These are phyloP conservation scores for Ceratobasidium papillatum DNA, from an alignment of 1,284 basidiomycete genomes.

Conservation along the genomic window DNA sequence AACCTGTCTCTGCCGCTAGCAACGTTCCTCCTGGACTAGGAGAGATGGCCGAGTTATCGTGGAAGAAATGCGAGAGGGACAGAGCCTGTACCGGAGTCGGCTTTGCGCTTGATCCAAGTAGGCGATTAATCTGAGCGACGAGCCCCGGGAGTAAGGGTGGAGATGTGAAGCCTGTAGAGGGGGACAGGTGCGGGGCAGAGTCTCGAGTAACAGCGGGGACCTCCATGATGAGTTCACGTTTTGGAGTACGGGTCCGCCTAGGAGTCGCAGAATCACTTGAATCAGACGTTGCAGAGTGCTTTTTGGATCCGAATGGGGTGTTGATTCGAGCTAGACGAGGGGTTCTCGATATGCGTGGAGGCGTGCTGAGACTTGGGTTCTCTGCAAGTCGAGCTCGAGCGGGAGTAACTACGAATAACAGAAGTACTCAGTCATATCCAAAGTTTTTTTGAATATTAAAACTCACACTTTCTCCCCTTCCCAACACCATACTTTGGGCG, in stretches of 20 bases:
- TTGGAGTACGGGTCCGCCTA: neutral
- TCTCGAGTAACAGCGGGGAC: neutral
- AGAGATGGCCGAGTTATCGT: conserved; percentile 26
- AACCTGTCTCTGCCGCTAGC: conserved; percentile 87
- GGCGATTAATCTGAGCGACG: conserved; percentile 61
- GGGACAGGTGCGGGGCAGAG: neutral
- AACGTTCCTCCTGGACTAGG: conserved; percentile 61
- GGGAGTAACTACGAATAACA: conserved; percentile 6
- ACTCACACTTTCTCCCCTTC: conserved; percentile 5
- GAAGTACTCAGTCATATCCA: too few species aligned
- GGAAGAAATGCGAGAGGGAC: conserved; percentile 68
- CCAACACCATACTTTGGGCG: conserved; percentile 20
- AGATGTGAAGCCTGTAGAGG: conserved; percentile 58
- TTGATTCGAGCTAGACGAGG: neutral
- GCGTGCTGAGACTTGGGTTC: neutral
- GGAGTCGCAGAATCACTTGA: neutral
- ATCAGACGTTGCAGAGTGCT: neutral
- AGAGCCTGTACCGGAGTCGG: conserved; percentile 82
- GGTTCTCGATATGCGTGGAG: neutral
- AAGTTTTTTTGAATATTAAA: neutral
- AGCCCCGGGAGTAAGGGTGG: conserved; percentile 74
- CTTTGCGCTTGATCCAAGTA: conserved; percentile 62
- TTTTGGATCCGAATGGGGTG: neutral
- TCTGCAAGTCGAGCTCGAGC: conserved; percentile 31
- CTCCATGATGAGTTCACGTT: conserved; percentile 30